A percentile compares a stretch with the other conserved stretches of the same genome.
phyloP scores from a whole-genome alignment of 2,329 filamentous ascomycete genomes.

The Cytospora leucostoma region DNA sequence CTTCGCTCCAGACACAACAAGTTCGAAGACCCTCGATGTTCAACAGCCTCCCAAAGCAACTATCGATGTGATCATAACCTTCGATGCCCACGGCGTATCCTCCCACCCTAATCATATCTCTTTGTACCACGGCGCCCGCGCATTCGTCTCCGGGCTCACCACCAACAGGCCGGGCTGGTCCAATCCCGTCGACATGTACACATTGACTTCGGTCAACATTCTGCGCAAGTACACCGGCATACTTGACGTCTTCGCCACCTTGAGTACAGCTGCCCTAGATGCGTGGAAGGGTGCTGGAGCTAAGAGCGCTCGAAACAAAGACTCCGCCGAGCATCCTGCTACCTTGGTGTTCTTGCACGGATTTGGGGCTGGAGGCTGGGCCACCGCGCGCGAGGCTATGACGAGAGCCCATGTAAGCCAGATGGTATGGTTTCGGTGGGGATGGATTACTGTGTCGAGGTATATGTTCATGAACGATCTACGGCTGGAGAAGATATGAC shows the following conservation, averaged over 20 bases:
- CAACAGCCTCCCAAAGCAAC: slow-evolving; percentile 46
- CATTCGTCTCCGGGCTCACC: slow-evolving; percentile 70
- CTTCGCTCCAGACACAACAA: slow-evolving; percentile 66
- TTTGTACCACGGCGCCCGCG: slow-evolving; percentile 76
- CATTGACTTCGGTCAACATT: slow-evolving; percentile 71
- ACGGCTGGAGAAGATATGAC: slow-evolving; percentile 50
- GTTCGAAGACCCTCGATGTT: slow-evolving; percentile 34
- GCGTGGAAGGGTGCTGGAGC: slow-evolving; percentile 31
- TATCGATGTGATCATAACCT: slow-evolving; percentile 86
- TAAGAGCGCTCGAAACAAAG: slow-evolving; percentile 27
- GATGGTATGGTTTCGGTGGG: slow-evolving; percentile 98
- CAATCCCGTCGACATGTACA: slow-evolving; percentile 82
- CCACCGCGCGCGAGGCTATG: slow-evolving; percentile 79
- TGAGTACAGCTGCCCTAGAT: slow-evolving; percentile 55
- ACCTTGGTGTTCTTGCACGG: slow-evolving; percentile 72
- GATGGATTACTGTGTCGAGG: slow-evolving; percentile 86
- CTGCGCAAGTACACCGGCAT: slow-evolving; percentile 80
- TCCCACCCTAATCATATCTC: slow-evolving; percentile 92
- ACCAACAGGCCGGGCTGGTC: slow-evolving; percentile 64
- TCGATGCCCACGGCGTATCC: slow-evolving; percentile 81
- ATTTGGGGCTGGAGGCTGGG: slow-evolving; percentile 56
- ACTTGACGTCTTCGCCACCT: slow-evolving; percentile 72
- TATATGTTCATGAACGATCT: slow-evolving; percentile 98
- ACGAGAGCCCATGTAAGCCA: slow-evolving; percentile 87
- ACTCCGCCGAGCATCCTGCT: slow-evolving; percentile 49